These are phyloP conservation scores for Symbiodinium pilosum DNA, from an alignment of 73 alveolate species.

Conservation along the genomic window DNA sequence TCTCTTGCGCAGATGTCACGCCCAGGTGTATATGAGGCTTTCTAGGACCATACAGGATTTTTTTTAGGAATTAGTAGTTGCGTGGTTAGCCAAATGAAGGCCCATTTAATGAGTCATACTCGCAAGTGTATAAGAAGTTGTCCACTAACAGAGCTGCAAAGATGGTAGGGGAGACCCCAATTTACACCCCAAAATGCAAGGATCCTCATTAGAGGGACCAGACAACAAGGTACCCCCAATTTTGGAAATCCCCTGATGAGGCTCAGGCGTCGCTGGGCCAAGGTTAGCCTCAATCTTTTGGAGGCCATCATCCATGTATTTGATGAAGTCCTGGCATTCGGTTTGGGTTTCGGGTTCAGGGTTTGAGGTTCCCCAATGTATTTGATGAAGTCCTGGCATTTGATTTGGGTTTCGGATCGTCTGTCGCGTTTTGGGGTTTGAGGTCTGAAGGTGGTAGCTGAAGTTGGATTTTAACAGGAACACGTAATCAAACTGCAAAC, in stretches of 20 bases:
- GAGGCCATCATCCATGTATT: constrained; percentile 57
- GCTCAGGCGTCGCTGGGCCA: not conserved
- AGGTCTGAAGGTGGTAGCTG: constrained; percentile 8
- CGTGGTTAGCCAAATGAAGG: too few relatives aligned
- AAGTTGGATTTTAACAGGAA: too few relatives aligned
- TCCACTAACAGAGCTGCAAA: too few relatives aligned
- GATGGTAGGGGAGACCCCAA: too few relatives aligned
- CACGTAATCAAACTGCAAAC: too few relatives aligned
- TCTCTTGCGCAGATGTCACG: too few relatives aligned
- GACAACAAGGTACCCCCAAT: not conserved
- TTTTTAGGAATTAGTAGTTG: too few relatives aligned
- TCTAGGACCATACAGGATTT: too few relatives aligned
- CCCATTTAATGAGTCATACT: too few relatives aligned
- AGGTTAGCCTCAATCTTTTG: not conserved
- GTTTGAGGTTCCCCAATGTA: constrained; percentile 9
- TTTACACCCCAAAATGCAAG: not conserved
- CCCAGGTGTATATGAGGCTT: too few relatives aligned
- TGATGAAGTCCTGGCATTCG: constrained; percentile 17
- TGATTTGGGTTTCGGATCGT: not conserved
- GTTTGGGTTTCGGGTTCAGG: not conserved
- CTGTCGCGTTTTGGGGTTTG: not conserved
- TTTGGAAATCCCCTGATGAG: not conserved
- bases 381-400: constrained; percentile 14
- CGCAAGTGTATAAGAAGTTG: too few relatives aligned
- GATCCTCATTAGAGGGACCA: not conserved